Base-by-base conservation (phyloP, 2,329 filamentous ascomycete species). In the Pseudogymnoascus sp. region DNA sequence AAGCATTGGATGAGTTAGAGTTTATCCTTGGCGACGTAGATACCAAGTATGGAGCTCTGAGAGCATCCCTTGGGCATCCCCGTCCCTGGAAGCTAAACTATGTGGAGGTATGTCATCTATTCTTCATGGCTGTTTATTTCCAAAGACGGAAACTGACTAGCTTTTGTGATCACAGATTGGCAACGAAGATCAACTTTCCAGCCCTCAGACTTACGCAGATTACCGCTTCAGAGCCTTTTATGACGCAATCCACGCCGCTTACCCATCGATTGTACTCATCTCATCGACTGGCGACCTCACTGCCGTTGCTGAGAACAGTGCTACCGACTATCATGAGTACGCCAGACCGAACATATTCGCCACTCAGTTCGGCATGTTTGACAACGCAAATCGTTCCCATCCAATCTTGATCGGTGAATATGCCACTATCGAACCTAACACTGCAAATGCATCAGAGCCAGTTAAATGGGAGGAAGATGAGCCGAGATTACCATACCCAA, bases 1-100 rank as follows among this genome's bases (percentile, higher is more conserved):
- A 78, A 63, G 78, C 76, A 1, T 67, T 82, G 38, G 73, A 83
- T 65, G 79, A 83, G 66, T 72, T 83, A 23, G 80, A 83, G 66
- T 83, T 82, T 68, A 70, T 82, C 19, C 74, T 77, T 43, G 80
- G 80, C 0, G 71, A 75, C 49, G 65, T 72, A 0, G 73, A 73
- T n/a, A 80, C 78, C 0, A 71, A 70, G 1, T 80, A 76, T 65
- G 80, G 81, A 23, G 75, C 76, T 8, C 69, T 76, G 6, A 77
- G 81, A n/a, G 78, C 78, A 4, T 72, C 76, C 1, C 72, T 81
- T 10, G 81, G 81, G 1, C 77, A 82, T 65, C 72, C 78, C 1
- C 71, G 78, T 12, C 81, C 82, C 1, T 83, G 80, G 71, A 68
- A 65, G 2, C 73, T 84, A 64, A 77, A 78, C 12, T 80, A 77